Evolutionary conservation across 331 rosid species (phyloP).

Genomic region (Spiraea crenata): DNA sequence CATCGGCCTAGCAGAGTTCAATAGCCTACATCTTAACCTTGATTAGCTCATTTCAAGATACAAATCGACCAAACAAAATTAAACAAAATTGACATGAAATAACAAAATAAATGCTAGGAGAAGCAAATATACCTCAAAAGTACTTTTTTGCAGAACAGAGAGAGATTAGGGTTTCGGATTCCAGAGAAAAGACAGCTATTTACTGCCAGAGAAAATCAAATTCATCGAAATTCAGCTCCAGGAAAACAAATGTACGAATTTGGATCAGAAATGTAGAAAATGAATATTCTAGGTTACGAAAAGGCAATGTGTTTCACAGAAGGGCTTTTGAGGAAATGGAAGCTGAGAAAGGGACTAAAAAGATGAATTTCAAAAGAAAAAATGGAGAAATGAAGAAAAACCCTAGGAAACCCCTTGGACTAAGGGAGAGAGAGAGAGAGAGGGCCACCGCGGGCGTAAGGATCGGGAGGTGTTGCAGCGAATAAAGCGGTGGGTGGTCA

Average conservation of each 20-base stretch:
- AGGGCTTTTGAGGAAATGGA: neutral
- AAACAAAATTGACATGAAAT: neutral
- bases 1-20: no score
- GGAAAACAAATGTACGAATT: no score
- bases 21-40: no score
- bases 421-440: neutral
- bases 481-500: neutral
- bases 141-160: neutral
- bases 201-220: neutral
- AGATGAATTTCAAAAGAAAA: neutral
- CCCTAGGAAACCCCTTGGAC: neutral
- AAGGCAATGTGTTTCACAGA: neutral
- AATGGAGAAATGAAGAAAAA: neutral
- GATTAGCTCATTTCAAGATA: no score
- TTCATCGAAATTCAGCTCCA: neutral
- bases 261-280: neutral
- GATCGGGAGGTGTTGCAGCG: constrained; percentile 2
- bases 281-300: neutral
- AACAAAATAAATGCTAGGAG: neutral
- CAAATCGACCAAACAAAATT: no score
- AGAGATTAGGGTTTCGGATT: constrained; percentile 9
- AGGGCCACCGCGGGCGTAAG: constrained; percentile 4
- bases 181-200: neutral
- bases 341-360: neutral
- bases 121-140: neutral